These are phyloP conservation scores for Neurospora sp. DNA, from an alignment of 495 filamentous ascomycete species.

Conservation along the genomic window DNA sequence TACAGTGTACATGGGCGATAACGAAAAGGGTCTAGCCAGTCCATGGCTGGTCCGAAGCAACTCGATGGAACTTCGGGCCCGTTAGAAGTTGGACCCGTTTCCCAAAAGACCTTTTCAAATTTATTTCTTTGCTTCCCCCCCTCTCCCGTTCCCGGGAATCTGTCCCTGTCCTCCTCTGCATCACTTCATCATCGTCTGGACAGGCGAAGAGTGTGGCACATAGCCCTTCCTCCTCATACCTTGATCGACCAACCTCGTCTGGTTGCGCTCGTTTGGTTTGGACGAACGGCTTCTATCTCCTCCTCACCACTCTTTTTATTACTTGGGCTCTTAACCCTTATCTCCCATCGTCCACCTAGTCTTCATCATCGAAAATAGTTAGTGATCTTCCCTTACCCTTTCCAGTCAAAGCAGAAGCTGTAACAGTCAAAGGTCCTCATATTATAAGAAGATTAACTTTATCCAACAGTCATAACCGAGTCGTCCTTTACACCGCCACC, in stretches of 20 bases:
- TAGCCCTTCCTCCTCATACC: background rate
- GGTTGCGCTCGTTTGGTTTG: background rate
- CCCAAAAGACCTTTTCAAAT: background rate
- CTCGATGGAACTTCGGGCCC: background rate
- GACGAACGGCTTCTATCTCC: constrained; percentile 1
- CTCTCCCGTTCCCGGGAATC: background rate
- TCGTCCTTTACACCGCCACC: background rate
- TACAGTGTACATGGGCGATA: background rate
- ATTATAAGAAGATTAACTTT: background rate
- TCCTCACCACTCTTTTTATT: background rate
- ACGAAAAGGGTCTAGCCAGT: background rate
- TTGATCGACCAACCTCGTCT: background rate
- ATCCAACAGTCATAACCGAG: background rate
- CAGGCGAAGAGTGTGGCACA: background rate
- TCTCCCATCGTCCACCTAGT: background rate
- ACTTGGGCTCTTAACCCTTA: background rate
- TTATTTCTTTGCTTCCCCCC: background rate
- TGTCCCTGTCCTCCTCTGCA: background rate
- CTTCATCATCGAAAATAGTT: background rate
- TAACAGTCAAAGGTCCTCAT: background rate
- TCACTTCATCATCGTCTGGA: background rate
- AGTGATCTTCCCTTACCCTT: background rate
- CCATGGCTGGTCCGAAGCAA: background rate
- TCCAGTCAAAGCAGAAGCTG: background rate
- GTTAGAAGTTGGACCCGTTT: background rate